phyloP scores from a whole-genome alignment of 1,284 basidiomycete genomes.

The Austroboletus novae-zelandiae region DNA sequence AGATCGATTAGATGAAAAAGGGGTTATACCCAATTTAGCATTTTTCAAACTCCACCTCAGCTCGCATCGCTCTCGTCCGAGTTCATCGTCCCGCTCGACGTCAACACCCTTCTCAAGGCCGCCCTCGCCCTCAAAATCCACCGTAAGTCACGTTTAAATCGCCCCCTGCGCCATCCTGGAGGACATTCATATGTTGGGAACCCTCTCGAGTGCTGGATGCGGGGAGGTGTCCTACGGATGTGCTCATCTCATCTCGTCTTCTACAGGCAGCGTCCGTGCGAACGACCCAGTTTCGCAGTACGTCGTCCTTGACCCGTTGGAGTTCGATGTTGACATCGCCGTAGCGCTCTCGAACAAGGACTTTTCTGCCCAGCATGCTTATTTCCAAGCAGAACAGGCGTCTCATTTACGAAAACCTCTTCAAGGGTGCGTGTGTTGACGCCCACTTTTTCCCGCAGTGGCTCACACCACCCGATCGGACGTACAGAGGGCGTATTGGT shows the following conservation, averaged over 20 bases:
- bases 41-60: slow-evolving; percentile 23
- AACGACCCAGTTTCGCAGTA: slow-evolving; percentile 21
- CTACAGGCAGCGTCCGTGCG: slow-evolving; percentile 19
- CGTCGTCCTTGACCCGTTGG: slow-evolving; percentile 1
- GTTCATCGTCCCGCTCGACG: slow-evolving; percentile 28
- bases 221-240: slow-evolving; percentile 14
- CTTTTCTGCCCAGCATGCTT: slow-evolving; percentile 71
- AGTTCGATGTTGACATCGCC: neutral
- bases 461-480: neutral
- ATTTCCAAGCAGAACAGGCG: slow-evolving; percentile 84
- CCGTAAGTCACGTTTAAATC: slow-evolving; percentile 18
- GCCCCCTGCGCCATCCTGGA: neutral
- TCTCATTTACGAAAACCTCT: slow-evolving; percentile 95
- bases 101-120: slow-evolving; percentile 22
- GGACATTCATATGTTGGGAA: neutral
- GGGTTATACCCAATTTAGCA: slow-evolving; percentile 12
- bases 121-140: slow-evolving; percentile 6
- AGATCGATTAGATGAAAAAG: no score
- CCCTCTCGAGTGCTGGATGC: slow-evolving; percentile 20
- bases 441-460: neutral
- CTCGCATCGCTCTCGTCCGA: slow-evolving; percentile 3
- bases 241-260: slow-evolving; percentile 13
- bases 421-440: slow-evolving; percentile 72
- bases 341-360: slow-evolving; percentile 42
- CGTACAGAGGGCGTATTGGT: slow-evolving; percentile 92